A percentile compares a stretch with the other conserved stretches of the same genome.
These are phyloP conservation scores for Breynia disticha DNA, from an alignment of 441 rosid species.

Conservation along the genomic window DNA sequence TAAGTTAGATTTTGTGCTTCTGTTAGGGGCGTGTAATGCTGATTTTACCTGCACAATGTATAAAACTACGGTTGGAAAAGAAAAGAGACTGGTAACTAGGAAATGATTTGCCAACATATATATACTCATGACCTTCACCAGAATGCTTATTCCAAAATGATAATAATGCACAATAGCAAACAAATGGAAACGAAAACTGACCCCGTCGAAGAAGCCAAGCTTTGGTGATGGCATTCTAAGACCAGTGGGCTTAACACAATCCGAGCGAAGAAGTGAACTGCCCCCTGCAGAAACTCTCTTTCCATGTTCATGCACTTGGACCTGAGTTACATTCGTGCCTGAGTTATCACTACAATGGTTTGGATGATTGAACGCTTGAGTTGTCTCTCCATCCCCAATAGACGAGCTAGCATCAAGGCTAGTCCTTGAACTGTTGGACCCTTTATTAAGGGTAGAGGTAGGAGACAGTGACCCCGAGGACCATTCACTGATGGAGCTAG, in stretches of 20 bases:
- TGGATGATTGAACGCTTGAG: slow-evolving; percentile 27
- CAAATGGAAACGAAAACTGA: slow-evolving; percentile 31
- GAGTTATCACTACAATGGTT: slow-evolving; percentile 24
- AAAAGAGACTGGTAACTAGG: neutral
- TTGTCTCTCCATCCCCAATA: slow-evolving; percentile 12
- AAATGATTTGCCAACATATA: slow-evolving; percentile 9
- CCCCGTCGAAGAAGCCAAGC: slow-evolving; percentile 96
- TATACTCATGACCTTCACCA: neutral
- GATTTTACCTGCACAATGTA: slow-evolving; percentile 47
- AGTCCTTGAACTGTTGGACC: slow-evolving; percentile 32
- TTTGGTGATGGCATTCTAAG: slow-evolving; percentile 95
- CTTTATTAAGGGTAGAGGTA: slow-evolving; percentile 45
- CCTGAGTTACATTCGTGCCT: slow-evolving; percentile 28
- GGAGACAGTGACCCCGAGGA: slow-evolving; percentile 50
- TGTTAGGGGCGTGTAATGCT: slow-evolving; percentile 35
- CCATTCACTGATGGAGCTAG: slow-evolving; percentile 77
- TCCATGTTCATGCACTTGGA: slow-evolving; percentile 13
- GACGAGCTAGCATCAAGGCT: slow-evolving; percentile 33
- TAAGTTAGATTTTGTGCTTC: slow-evolving; percentile 28
- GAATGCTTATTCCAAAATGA: neutral
- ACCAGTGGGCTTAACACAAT: slow-evolving; percentile 62
- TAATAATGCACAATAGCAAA: slow-evolving; percentile 8
- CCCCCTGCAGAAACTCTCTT: slow-evolving; percentile 31
- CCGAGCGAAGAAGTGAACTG: slow-evolving; percentile 26
- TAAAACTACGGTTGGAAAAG: slow-evolving; percentile 6